These are phyloP conservation scores for Jatropha curcas DNA, from an alignment of 345 rosid species.

Conservation along the genomic window DNA sequence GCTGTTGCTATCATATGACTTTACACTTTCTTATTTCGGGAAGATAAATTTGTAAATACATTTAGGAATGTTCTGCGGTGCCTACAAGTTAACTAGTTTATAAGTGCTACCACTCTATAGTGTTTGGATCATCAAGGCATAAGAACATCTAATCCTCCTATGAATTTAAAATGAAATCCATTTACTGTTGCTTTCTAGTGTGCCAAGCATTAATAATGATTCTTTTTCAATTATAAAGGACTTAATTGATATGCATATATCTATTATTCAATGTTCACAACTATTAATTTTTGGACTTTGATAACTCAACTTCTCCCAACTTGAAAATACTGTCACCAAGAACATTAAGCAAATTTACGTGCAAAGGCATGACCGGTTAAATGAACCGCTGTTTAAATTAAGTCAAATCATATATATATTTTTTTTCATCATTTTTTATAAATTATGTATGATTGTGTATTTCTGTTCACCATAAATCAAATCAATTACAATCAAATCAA, in stretches of 20 bases:
- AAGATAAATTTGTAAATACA: conserved; percentile 10
- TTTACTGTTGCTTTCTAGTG: not conserved
- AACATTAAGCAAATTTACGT: too few relatives aligned
- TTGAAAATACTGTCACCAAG: too few relatives aligned
- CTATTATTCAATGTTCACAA: not conserved
- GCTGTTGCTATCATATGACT: conserved; percentile 4
- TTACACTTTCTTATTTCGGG: conserved; percentile 2
- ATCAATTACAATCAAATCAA: too few relatives aligned
- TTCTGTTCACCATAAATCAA: too few relatives aligned
- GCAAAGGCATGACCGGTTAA: too few relatives aligned
- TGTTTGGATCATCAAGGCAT: not conserved
- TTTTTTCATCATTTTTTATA: too few relatives aligned
- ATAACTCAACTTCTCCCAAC: too few relatives aligned
- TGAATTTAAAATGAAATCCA: not conserved
- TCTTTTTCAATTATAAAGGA: not conserved
- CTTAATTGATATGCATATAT: not conserved
- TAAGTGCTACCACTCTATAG: not conserved
- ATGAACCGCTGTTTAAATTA: too few relatives aligned
- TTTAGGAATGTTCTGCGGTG: not conserved
- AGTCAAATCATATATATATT: too few relatives aligned
- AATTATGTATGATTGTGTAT: too few relatives aligned
- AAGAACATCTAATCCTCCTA: not conserved
- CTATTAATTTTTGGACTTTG: too few relatives aligned
- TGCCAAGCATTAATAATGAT: not conserved
- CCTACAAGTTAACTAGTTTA: not conserved